Conservation (phyloP, 208 protist genomes). For the Leishmania amazonensis region DNA sequence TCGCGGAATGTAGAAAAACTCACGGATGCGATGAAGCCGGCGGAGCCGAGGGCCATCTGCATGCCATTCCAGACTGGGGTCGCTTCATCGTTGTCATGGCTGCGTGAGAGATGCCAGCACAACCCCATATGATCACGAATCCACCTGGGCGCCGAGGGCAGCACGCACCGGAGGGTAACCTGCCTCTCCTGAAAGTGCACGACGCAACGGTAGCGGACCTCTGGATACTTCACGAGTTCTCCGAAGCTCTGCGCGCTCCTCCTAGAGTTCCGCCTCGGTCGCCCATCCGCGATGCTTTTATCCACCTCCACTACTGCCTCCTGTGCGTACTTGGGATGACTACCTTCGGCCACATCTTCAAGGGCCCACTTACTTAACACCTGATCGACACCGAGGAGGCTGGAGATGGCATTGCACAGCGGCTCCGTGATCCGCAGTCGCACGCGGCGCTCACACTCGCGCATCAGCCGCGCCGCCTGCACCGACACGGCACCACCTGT, state of each 20-base stretch:
- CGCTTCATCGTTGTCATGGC: not conserved
- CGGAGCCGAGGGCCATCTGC: conserved; percentile 10
- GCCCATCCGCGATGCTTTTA: not conserved
- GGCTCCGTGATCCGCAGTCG: not conserved
- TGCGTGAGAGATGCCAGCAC: conserved; percentile 6
- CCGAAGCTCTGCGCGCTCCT: not conserved
- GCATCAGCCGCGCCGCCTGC: conserved; percentile 25
- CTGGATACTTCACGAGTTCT: not conserved
- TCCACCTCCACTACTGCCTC: not conserved
- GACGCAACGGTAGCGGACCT: not conserved
- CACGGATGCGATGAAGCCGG: not conserved
- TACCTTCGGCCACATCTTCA: not conserved
- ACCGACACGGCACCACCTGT: conserved; percentile 11
- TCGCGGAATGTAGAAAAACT: not conserved
- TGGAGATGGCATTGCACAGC: not conserved
- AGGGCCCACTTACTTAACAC: not conserved
- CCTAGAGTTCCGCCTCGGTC: not conserved
- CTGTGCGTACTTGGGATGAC: not conserved
- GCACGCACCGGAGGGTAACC: not conserved
- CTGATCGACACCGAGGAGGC: not conserved
- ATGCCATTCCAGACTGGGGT: not conserved
- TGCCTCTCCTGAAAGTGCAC: not conserved
- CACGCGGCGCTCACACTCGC: conserved; percentile 13
- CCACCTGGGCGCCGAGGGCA: conserved; percentile 7
- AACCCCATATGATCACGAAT: conserved; percentile 2